Evolutionary conservation across 768 basidiomycete species (phyloP).

Genomic region (Rickenella mellea): DNA sequence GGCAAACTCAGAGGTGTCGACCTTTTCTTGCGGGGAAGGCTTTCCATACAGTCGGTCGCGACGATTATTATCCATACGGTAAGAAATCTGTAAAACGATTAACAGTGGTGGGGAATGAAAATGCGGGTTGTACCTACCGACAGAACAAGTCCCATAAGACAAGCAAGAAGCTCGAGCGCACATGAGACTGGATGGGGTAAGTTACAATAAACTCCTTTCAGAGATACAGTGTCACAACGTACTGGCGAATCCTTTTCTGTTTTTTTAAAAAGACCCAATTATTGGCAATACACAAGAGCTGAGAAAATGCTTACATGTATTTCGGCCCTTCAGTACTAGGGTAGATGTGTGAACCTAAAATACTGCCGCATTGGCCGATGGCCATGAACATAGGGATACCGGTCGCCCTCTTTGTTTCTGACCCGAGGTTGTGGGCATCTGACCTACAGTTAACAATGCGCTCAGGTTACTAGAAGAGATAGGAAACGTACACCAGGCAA

Average conservation of each 20-base stretch:
- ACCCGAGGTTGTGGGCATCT: conserved; percentile 71
- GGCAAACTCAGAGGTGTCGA: conserved; percentile 57
- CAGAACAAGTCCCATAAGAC: conserved; percentile 39
- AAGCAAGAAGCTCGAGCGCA: conserved; percentile 47
- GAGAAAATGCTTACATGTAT: conserved; percentile 41
- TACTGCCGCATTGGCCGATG: conserved; percentile 69
- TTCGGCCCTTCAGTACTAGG: conserved; percentile 53
- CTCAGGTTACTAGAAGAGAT: background rate
- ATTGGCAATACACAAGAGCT: background rate
- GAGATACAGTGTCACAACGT: conserved; percentile 11
- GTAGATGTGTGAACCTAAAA: conserved; percentile 69
- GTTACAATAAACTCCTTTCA: no score
- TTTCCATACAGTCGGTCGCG: conserved; percentile 46
- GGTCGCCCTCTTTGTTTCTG: conserved; percentile 68
- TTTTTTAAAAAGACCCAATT: conserved; percentile 1
- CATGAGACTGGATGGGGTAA: conserved; percentile 28
- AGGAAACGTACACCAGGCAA: conserved; percentile 64
- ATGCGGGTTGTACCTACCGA: conserved; percentile 25
- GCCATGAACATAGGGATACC: conserved; percentile 75
- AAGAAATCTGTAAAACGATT: conserved; percentile 38
- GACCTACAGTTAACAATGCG: background rate
- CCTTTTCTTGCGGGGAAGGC: conserved; percentile 33
- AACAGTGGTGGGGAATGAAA: background rate
- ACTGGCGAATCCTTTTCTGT: conserved; percentile 53
- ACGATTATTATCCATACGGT: conserved; percentile 49